A percentile compares a stretch with the other conserved stretches of the same genome.
Conservation (phyloP, 1,284 basidiomycete genomes). For the Wolfiporia cocos region DNA sequence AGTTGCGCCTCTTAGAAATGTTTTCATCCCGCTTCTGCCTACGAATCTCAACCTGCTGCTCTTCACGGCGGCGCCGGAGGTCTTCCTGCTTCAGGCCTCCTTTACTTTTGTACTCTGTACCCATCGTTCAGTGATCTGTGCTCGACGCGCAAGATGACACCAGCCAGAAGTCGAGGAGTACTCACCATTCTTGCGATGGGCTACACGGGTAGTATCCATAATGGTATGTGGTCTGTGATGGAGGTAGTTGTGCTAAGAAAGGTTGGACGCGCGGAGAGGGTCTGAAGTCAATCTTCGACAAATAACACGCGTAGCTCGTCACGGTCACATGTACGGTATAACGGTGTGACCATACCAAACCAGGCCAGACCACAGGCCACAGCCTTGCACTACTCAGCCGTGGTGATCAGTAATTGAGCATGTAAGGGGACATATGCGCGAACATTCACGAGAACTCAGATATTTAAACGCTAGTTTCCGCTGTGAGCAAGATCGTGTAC, state of each 20-base stretch:
- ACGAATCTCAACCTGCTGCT: constrained; percentile 96
- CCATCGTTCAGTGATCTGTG: constrained; percentile 24
- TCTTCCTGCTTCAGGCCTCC: constrained; percentile 80
- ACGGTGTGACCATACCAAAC: constrained; percentile 3
- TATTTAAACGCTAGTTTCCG: too few relatives aligned
- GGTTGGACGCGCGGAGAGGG: constrained; percentile 20
- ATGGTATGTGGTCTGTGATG: constrained; percentile 18
- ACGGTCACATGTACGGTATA: constrained; percentile 18
- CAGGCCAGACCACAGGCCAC: too few relatives aligned
- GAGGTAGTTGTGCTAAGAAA: constrained; percentile 13
- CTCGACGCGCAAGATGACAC: constrained; percentile 9
- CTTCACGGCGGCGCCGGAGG: constrained; percentile 90
- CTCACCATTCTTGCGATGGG: constrained; percentile 57
- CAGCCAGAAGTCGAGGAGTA: constrained; percentile 10
- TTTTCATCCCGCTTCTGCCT: constrained; percentile 96
- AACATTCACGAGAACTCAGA: too few relatives aligned
- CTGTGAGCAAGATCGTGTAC: too few relatives aligned
- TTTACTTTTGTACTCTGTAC: constrained; percentile 69
- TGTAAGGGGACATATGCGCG: too few relatives aligned
- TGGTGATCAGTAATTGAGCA: too few relatives aligned
- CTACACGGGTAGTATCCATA: constrained; percentile 26
- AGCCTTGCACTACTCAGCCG: too few relatives aligned
- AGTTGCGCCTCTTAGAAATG: constrained; percentile 93
- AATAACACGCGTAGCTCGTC: constrained; percentile 19
- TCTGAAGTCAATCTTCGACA: constrained; percentile 17